A percentile compares a stretch with the other conserved stretches of the same genome.
These are phyloP conservation scores for Dendrobium chrysotoxum DNA, from an alignment of 106 monocot genomes.

Conservation along the genomic window DNA sequence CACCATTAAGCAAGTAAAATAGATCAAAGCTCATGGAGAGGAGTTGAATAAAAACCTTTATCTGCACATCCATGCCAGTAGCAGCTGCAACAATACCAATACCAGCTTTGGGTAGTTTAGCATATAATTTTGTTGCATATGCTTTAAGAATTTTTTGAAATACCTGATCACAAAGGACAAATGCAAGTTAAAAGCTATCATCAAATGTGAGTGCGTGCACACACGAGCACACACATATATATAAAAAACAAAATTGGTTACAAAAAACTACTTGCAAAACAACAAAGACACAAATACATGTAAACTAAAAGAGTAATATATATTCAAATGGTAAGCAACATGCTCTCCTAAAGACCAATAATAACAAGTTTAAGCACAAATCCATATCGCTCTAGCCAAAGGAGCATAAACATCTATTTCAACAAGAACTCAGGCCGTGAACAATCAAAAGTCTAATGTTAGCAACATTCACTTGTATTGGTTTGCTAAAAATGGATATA, in stretches of 20 bases:
- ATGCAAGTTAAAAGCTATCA: neutral
- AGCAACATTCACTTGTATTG: too few species aligned
- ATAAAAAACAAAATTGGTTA: neutral
- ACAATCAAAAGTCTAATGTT: too few species aligned
- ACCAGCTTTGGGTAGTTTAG: constrained; percentile 87
- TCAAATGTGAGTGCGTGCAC: neutral
- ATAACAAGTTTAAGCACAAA: too few species aligned
- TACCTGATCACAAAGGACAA: constrained; percentile 43
- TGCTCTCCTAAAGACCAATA: too few species aligned
- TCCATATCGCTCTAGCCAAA: too few species aligned
- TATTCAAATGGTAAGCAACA: too few species aligned
- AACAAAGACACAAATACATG: too few species aligned
- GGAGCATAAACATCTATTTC: too few species aligned
- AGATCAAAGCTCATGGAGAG: constrained; percentile 2
- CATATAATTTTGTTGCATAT: constrained; percentile 81
- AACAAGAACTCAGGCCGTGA: too few species aligned
- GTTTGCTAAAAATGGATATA: too few species aligned
- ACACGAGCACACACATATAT: neutral
- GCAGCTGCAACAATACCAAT: constrained; percentile 96
- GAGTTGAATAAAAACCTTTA: constrained; percentile 53
- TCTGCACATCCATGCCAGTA: constrained; percentile 95
- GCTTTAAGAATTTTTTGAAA: constrained; percentile 94
- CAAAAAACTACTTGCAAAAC: too few species aligned
- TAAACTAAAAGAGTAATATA: too few species aligned
- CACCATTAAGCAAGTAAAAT: constrained; percentile 1